Conservation (phyloP, 2,329 filamentous ascomycete species). For the Eutypa lata region DNA sequence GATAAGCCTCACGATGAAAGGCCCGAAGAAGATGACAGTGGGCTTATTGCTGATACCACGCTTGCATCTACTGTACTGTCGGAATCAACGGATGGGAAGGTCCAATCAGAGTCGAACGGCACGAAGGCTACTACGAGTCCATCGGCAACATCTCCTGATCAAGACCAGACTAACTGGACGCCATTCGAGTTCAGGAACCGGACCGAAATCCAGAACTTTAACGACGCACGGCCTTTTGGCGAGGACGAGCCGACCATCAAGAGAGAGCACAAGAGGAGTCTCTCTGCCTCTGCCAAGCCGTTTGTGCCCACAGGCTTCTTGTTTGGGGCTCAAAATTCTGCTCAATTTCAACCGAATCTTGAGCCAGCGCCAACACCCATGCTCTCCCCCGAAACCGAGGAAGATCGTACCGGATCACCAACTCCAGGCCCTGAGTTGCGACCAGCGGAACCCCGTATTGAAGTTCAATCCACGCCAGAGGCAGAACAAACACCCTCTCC, state of each 20-base stretch:
- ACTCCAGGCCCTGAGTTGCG: slow-evolving; percentile 28
- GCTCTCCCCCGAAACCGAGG: slow-evolving; percentile 21
- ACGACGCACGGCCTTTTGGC: slow-evolving; percentile 48
- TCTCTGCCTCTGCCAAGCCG: slow-evolving; percentile 69
- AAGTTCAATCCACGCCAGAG: slow-evolving; percentile 10
- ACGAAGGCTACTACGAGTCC: slow-evolving; percentile 49
- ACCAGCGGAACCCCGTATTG: slow-evolving; percentile 5
- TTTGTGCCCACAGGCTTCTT: slow-evolving; percentile 51
- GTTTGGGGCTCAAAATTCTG: slow-evolving; percentile 31
- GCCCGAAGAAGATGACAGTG: slow-evolving; percentile 40
- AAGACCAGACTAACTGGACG: slow-evolving; percentile 51
- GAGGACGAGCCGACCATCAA: slow-evolving; percentile 36
- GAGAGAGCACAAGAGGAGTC: slow-evolving; percentile 50
- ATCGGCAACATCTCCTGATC: slow-evolving; percentile 50
- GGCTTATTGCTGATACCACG: slow-evolving; percentile 44
- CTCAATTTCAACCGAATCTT: slow-evolving; percentile 25
- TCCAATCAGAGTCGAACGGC: slow-evolving; percentile 28
- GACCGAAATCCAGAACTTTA: slow-evolving; percentile 47
- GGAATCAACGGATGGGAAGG: slow-evolving; percentile 48
- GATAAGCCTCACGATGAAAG: slow-evolving; percentile 23
- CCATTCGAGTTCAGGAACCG: slow-evolving; percentile 59
- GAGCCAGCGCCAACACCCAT: slow-evolving; percentile 21
- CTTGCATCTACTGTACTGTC: slow-evolving; percentile 52
- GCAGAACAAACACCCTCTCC: slow-evolving; percentile 16
- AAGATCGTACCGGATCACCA: slow-evolving; percentile 30